phyloP scores from a whole-genome alignment of 495 filamentous ascomycete genomes.

The Annulohypoxylon bovei region DNA sequence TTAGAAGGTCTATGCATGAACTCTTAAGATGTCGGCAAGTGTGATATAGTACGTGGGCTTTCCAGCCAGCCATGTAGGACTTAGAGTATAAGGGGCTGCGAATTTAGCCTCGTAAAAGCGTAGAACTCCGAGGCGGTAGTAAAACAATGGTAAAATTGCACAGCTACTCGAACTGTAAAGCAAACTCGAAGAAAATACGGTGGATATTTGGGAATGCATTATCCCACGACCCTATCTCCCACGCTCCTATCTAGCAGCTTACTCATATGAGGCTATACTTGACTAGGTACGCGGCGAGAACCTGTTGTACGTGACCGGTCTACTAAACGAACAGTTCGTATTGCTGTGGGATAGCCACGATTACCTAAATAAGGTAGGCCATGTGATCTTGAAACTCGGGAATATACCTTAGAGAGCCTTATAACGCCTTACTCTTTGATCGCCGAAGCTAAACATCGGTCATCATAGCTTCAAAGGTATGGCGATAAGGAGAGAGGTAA shows the following conservation, averaged over 20 bases:
- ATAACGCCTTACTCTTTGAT: neutral
- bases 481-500: neutral
- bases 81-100: neutral
- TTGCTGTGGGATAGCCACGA: no score
- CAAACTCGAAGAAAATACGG: neutral
- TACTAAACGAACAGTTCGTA: no score
- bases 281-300: no score
- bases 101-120: neutral
- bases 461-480: neutral
- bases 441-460: neutral
- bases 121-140: neutral
- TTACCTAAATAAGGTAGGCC: no score
- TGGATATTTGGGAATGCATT: neutral
- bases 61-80: neutral
- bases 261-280: no score
- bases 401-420: neutral
- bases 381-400: no score
- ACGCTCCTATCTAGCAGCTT: neutral
- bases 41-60: neutral
- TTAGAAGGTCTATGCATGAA: neutral
- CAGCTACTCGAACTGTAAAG: neutral
- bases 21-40: no score
- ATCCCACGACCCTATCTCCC: neutral
- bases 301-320: no score
- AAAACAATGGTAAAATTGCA: neutral